Conservation (phyloP, 1,284 basidiomycete genomes). For the Pulchroboletus neoregius region DNA sequence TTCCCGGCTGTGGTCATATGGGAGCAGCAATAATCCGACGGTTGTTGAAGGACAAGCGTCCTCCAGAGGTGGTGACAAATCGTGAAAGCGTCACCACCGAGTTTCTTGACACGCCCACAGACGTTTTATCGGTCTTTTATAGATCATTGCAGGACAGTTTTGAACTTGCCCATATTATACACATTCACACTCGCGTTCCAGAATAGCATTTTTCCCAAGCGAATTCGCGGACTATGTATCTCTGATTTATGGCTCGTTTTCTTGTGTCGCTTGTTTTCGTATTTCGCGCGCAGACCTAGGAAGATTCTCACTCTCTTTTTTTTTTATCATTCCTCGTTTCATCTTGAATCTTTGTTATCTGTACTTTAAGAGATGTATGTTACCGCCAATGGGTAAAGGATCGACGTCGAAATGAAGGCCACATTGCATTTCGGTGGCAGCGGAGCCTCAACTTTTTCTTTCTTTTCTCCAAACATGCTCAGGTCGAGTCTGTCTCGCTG, state of each 20-base stretch:
- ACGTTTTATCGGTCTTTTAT: constrained; percentile 4
- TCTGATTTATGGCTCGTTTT: constrained; percentile 31
- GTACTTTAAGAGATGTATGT: constrained; percentile 31
- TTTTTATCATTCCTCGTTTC: no score
- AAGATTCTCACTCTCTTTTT: constrained; percentile 8
- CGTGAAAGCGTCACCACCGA: constrained; percentile 18
- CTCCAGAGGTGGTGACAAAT: constrained; percentile 19
- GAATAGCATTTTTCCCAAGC: constrained; percentile 11
- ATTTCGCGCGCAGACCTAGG: constrained; percentile 12
- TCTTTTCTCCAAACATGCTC: constrained; percentile 18
- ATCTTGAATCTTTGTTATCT: constrained; percentile 27
- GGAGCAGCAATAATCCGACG: constrained; percentile 11
- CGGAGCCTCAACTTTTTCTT: neutral
- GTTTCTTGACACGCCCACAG: no score
- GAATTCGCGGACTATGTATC: constrained; percentile 25
- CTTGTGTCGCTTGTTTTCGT: constrained; percentile 26
- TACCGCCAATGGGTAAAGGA: no score
- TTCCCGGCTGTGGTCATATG: constrained; percentile 22
- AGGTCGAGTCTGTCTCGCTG: neutral
- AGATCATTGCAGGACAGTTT: constrained; percentile 21
- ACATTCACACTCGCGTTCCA: constrained; percentile 3
- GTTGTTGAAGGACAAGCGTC: constrained; percentile 12
- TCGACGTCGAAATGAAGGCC: no score
- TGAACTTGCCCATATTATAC: constrained; percentile 9
- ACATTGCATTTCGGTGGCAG: no score